A percentile compares a stretch with the other conserved stretches of the same genome.
Conservation (phyloP, 192 early-diverging fungal species). For the Coemansia sp. region DNA sequence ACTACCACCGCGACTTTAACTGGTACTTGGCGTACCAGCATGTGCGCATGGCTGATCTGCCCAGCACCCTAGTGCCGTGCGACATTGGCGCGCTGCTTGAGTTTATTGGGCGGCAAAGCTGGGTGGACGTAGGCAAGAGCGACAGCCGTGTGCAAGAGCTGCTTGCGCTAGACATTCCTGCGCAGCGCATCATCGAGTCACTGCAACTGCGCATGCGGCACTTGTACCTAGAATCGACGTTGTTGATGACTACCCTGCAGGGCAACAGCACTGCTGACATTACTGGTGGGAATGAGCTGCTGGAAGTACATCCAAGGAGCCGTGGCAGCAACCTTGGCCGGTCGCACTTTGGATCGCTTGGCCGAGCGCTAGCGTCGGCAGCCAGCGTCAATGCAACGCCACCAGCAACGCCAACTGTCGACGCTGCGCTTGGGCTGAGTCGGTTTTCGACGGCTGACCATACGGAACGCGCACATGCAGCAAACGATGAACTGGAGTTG, state of each 20-base stretch:
- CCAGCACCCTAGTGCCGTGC: slow-evolving; percentile 16
- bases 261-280: neutral
- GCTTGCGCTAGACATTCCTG: slow-evolving; percentile 30
- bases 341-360: slow-evolving; percentile 1
- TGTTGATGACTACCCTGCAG: slow-evolving; percentile 37
- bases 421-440: slow-evolving; percentile 9
- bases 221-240: slow-evolving; percentile 40
- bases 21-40: slow-evolving; percentile 51
- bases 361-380: slow-evolving; percentile 1
- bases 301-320: neutral
- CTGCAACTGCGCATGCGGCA: slow-evolving; percentile 49
- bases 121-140: slow-evolving; percentile 31
- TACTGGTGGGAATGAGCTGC: slow-evolving; percentile 7
- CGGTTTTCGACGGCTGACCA: slow-evolving; percentile 26
- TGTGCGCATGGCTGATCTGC: slow-evolving; percentile 45
- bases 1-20: slow-evolving; percentile 55
- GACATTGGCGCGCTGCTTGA: slow-evolving; percentile 39
- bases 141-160: slow-evolving; percentile 39
- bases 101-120: slow-evolving; percentile 40
- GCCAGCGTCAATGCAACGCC: slow-evolving; percentile 19
- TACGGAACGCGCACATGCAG: neutral
- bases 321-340: slow-evolving; percentile 1
- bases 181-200: slow-evolving; percentile 29
- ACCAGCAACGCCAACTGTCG: slow-evolving; percentile 19
- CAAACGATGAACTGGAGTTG: neutral